Conservation (phyloP, 306 rosid genomes). For the Lathyrus tuberosus region DNA sequence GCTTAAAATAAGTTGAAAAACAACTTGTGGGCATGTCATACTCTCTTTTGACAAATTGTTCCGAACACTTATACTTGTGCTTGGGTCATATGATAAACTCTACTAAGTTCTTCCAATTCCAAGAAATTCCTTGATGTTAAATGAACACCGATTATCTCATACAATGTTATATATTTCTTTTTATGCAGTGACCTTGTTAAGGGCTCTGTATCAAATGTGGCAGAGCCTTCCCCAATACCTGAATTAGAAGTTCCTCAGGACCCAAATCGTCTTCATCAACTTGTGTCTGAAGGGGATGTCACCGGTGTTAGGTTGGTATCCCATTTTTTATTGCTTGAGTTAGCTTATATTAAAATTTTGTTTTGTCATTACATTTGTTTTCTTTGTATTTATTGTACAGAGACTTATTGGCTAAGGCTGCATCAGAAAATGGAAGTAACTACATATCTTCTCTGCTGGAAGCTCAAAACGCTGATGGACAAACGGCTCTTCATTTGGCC, state of each 20-base stretch:
- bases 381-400: constrained; percentile 53
- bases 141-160: constrained; percentile 24
- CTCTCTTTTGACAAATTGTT: not conserved
- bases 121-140: constrained; percentile 1
- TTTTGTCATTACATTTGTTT: constrained; percentile 29
- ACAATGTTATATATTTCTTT: constrained; percentile 38
- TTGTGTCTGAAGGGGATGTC: constrained; percentile 86
- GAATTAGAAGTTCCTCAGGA: constrained; percentile 62
- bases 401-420: constrained; percentile 76
- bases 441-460: constrained; percentile 70
- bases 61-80: not conserved
- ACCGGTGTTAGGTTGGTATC: constrained; percentile 75
- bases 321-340: constrained; percentile 30
- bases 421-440: constrained; percentile 58
- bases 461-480: constrained; percentile 91
- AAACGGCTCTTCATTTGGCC: constrained; percentile 97
- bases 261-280: constrained; percentile 70
- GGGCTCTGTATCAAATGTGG: constrained; percentile 63
- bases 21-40: not conserved
- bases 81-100: not conserved
- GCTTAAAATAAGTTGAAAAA: not conserved
- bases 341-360: constrained; percentile 22
- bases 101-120: not conserved
- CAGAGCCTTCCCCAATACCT: constrained; percentile 62
- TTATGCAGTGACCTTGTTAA: constrained; percentile 66